A percentile compares a stretch with the other conserved stretches of the same genome.
These are phyloP conservation scores for Plasmopara muralis DNA, from an alignment of 352 stramenopile genomes.

Conservation along the genomic window DNA sequence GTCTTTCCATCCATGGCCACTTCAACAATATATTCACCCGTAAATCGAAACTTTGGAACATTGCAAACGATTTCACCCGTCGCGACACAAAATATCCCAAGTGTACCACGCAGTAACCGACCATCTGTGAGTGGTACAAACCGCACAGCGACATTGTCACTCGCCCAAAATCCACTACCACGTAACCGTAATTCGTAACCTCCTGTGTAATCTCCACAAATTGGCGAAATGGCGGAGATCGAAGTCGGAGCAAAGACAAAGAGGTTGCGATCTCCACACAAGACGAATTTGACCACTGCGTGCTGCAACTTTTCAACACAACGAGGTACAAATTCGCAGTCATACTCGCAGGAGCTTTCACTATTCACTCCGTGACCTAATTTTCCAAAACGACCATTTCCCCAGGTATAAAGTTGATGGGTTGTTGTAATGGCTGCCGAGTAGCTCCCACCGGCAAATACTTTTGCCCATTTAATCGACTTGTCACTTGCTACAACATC, in stretches of 20 bases:
- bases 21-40: conserved; percentile 58
- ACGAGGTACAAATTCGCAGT: conserved; percentile 28
- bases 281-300: conserved; percentile 32
- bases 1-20: conserved; percentile 77
- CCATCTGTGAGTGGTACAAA: conserved; percentile 64
- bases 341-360: neutral
- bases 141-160: conserved; percentile 66
- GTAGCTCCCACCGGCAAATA: conserved; percentile 59
- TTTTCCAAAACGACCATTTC: conserved; percentile 42
- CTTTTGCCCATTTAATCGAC: conserved; percentile 31
- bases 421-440: conserved; percentile 38
- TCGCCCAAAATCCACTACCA: conserved; percentile 75
- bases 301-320: conserved; percentile 34
- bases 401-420: conserved; percentile 52
- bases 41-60: conserved; percentile 54
- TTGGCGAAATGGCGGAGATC: conserved; percentile 37
- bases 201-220: conserved; percentile 42
- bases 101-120: conserved; percentile 36
- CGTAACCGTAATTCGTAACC: conserved; percentile 55
- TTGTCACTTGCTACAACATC: conserved; percentile 8
- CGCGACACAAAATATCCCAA: conserved; percentile 32
- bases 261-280: conserved; percentile 42
- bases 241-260: conserved; percentile 59
- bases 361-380: conserved; percentile 29
- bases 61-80: conserved; percentile 52